These are phyloP conservation scores for Ziziphus jujuba DNA, from an alignment of 306 rosid species.

Conservation along the genomic window DNA sequence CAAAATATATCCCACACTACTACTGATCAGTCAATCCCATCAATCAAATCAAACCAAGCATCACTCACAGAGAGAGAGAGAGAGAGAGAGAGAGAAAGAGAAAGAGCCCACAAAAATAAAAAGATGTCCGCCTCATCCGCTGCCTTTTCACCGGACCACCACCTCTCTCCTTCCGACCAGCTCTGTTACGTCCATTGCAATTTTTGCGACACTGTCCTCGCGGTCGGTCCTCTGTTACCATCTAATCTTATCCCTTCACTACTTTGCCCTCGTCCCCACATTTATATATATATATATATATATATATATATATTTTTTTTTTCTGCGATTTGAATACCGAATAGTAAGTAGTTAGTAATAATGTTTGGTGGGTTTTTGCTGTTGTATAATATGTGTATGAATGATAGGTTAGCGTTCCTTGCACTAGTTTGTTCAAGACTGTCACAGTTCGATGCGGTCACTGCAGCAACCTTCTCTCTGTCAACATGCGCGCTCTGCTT, in stretches of 20 bases:
- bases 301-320: no score
- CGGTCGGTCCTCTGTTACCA: constrained; percentile 37
- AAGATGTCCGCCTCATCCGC: constrained; percentile 71
- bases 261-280: no score
- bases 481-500: constrained; percentile 71
- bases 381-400: background rate
- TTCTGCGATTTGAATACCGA: no score
- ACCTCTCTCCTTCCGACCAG: constrained; percentile 84
- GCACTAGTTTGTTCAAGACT: constrained; percentile 78
- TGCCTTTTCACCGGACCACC: constrained; percentile 74
- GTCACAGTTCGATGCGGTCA: constrained; percentile 96
- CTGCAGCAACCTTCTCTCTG: constrained; percentile 90
- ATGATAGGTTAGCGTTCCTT: constrained; percentile 98
- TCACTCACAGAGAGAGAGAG: constrained; percentile 11
- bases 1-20: no score
- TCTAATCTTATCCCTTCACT: no score
- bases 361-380: background rate
- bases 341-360: no score
- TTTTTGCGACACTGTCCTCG: constrained; percentile 93
- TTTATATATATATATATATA: no score
- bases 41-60: constrained; percentile 71
- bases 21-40: constrained; percentile 81
- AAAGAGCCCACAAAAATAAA: background rate
- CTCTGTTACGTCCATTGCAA: constrained; percentile 97
- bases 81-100: background rate